Conservation (phyloP, 73 alveolate genomes). For the Tetrahymena thermophila region DNA sequence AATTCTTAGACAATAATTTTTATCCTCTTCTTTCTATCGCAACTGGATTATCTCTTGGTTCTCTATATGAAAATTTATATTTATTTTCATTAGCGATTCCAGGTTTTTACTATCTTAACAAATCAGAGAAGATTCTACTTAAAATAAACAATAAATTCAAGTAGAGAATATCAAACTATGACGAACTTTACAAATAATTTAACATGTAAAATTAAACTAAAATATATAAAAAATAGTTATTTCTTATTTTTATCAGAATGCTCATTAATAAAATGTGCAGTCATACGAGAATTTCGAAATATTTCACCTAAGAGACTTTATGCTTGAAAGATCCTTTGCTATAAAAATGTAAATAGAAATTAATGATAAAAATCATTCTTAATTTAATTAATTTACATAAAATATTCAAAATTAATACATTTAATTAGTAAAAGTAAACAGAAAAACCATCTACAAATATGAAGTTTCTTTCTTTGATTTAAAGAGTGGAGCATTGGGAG, state of each 20-base stretch:
- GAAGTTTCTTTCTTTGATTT: not conserved
- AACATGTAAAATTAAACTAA: not conserved
- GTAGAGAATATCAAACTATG: not conserved
- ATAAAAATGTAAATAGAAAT: not conserved
- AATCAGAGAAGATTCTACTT: not conserved
- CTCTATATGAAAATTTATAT: not conserved
- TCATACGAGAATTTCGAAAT: not conserved
- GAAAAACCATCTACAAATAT: not conserved
- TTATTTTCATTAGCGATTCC: not conserved
- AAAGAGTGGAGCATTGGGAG: not conserved
- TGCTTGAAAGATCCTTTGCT: not conserved
- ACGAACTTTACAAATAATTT: not conserved
- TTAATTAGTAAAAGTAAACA: not conserved
- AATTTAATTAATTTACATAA: not conserved
- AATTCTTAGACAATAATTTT: not conserved
- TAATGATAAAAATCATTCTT: not conserved
- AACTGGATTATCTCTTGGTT: not conserved
- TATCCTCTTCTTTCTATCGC: not conserved
- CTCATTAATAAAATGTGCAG: not conserved
- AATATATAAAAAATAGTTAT: not conserved
- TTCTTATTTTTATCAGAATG: not conserved
- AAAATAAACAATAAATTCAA: not conserved
- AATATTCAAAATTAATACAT: too few relatives aligned
- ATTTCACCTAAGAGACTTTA: not conserved
- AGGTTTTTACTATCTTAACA: not conserved